Evolutionary conservation across 73 alveolate genomes (phyloP).

Genomic region (Symbiodinium natans): DNA sequence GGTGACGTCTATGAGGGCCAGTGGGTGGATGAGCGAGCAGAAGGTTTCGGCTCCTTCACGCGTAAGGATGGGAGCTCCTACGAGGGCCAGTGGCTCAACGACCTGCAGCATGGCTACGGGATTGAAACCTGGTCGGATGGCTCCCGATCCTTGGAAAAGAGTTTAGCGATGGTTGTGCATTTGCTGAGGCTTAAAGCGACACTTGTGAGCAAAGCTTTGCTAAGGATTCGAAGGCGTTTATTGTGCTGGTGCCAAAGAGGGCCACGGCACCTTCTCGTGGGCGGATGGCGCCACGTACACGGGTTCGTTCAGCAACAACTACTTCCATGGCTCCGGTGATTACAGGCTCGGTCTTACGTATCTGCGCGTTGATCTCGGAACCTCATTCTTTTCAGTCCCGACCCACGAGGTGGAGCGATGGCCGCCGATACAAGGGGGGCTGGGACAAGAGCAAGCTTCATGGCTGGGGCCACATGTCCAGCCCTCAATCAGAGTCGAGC

Average conservation of each 20-base stretch:
- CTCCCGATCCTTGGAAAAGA: constrained; percentile 36
- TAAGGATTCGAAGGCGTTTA: constrained; percentile 64
- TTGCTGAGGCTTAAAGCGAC: neutral
- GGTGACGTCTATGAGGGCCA: constrained; percentile 69
- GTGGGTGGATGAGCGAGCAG: constrained; percentile 57
- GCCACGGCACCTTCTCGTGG: constrained; percentile 65
- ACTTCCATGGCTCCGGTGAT: constrained; percentile 70
- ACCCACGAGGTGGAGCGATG: constrained; percentile 89
- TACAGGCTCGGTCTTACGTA: constrained; percentile 32
- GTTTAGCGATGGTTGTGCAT: neutral
- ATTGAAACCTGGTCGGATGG: constrained; percentile 83
- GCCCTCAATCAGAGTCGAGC: neutral
- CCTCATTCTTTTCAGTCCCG: neutral
- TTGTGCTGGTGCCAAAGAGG: constrained; percentile 36
- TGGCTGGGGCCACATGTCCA: constrained; percentile 45
- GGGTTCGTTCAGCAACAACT: constrained; percentile 33
- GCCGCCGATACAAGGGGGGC: constrained; percentile 42
- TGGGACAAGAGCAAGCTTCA: constrained; percentile 29
- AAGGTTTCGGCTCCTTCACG: constrained; percentile 49
- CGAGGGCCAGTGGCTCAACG: constrained; percentile 67
- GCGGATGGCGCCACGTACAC: constrained; percentile 44
- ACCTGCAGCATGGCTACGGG: constrained; percentile 63
- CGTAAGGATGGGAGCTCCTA: constrained; percentile 74
- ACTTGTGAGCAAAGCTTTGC: too few relatives aligned
- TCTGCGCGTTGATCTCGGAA: neutral